phyloP scores from a whole-genome alignment of 352 stramenopile species.

The Phytopythium cucurbitacearum region DNA sequence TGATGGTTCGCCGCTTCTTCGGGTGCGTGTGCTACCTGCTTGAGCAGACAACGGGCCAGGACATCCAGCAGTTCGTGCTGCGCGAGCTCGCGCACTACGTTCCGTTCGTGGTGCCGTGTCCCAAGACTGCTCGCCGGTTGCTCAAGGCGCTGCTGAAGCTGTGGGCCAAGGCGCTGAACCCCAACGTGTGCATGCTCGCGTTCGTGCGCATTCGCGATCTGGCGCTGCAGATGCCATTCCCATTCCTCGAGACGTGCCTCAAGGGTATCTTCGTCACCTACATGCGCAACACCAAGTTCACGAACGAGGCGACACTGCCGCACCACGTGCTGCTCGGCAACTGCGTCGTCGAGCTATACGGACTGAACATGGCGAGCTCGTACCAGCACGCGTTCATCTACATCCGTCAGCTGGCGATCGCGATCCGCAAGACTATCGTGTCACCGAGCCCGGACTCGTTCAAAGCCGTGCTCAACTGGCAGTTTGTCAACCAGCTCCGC shows the following conservation, averaged over 20 bases:
- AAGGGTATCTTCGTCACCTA: conserved; percentile 96
- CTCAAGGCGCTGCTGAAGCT: conserved; percentile 85
- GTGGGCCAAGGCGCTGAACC: conserved; percentile 81
- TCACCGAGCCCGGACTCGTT: conserved; percentile 90
- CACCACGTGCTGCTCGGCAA: conserved; percentile 93
- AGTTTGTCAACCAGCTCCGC: conserved; percentile 97
- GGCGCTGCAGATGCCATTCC: conserved; percentile 93
- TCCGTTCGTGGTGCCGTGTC: conserved; percentile 57
- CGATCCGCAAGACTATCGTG: conserved; percentile 94
- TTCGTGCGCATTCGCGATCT: conserved; percentile 96
- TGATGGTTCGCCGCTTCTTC: conserved; percentile 91
- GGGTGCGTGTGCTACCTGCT: conserved; percentile 91
- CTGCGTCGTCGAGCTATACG: conserved; percentile 98
- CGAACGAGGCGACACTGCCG: conserved; percentile 78
- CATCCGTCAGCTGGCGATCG: conserved; percentile 97
- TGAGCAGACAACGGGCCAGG: conserved; percentile 73
- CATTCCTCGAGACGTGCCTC: conserved; percentile 95
- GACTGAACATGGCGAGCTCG: conserved; percentile 92
- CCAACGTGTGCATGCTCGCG: conserved; percentile 85
- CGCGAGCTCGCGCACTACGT: conserved; percentile 78
- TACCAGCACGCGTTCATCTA: conserved; percentile 99
- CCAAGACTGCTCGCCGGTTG: conserved; percentile 59
- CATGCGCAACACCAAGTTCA: conserved; percentile 95
- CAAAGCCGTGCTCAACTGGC: conserved; percentile 94
- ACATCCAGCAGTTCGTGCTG: conserved; percentile 82